Conservation (phyloP, 352 stramenopile genomes). For the Stramenopiles sp. region DNA sequence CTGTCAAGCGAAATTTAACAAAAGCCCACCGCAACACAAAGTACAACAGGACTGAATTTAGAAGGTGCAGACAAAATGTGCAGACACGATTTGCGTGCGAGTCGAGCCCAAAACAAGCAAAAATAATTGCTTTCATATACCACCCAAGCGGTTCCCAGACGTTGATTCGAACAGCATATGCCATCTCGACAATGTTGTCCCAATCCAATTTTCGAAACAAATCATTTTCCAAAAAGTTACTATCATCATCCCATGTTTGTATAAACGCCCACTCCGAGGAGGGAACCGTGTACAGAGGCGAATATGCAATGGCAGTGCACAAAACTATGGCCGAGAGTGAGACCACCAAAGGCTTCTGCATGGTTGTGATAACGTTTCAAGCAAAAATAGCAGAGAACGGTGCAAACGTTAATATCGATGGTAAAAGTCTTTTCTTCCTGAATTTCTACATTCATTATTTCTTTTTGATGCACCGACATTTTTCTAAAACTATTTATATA, state of each 20-base stretch:
- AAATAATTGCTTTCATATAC: constrained; percentile 36
- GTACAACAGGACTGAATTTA: constrained; percentile 14
- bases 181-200: constrained; percentile 29
- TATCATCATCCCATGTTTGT: constrained; percentile 32
- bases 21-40: neutral
- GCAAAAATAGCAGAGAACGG: no score
- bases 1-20: neutral
- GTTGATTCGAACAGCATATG: constrained; percentile 35
- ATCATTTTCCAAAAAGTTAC: constrained; percentile 37
- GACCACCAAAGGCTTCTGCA: no score
- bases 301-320: no score
- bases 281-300: no score
- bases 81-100: constrained; percentile 29
- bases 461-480: no score
- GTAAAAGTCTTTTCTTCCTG: no score
- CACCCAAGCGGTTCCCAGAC: constrained; percentile 43
- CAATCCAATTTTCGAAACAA: constrained; percentile 30
- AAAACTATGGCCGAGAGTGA: no score
- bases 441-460: no score
- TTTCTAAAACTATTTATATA: no score
- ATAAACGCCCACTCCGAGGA: constrained; percentile 41
- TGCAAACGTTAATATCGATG: no score
- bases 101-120: constrained; percentile 25
- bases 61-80: constrained; percentile 29
- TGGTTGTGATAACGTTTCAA: no score